Base-by-base conservation (phyloP, 305 asterid species). In the Vinca major region DNA sequence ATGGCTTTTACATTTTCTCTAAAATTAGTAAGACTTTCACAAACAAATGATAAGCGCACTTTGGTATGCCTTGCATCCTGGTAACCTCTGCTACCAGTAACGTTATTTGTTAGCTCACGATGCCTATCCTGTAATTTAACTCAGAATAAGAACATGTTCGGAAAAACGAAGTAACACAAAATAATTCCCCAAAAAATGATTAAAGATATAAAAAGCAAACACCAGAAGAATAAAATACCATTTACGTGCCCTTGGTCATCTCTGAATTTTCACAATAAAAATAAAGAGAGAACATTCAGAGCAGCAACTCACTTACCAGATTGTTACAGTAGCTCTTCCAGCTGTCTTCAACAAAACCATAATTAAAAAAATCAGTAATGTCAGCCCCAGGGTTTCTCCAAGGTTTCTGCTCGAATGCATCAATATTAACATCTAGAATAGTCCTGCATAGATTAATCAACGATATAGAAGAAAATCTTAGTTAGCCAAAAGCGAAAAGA, bases 311-410 rank as follows among this genome's bases (percentile, higher is more conserved):
- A 61, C 53, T 71, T 78, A 82, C 86, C 84, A 80, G 61, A 66
- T 20, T 48, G 41, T 51, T 73, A 77, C 79, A 78, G 63, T 75
- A 82, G 48, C 53, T 44, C 69, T 75, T 82, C 86, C 84, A 80
- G 49, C 81, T 73, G 68, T 77, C 75, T 74, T 82, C 86, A 68
- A 80, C 67, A 45, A 82, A 74, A 33, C 82, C 84, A 77, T 70
- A 82, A 78, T 82, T 80, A 74, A 82, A 82, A 71, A 66, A 82
- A 63, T 82, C 81, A 21, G 78, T 75, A 51, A 82, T 52, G 63
- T 82, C 81, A 53, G 60, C 71, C 16, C 74, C 77, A 41, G 79
- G 79, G 73, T 75, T 58, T 55, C 76, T 74, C 84, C 86, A 80
- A 73, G 78, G 82, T 76, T 82, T 82, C 57, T 67, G 45, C 55